Conservation (phyloP, 305 asterid species). For the Euphrasia arctica region DNA sequence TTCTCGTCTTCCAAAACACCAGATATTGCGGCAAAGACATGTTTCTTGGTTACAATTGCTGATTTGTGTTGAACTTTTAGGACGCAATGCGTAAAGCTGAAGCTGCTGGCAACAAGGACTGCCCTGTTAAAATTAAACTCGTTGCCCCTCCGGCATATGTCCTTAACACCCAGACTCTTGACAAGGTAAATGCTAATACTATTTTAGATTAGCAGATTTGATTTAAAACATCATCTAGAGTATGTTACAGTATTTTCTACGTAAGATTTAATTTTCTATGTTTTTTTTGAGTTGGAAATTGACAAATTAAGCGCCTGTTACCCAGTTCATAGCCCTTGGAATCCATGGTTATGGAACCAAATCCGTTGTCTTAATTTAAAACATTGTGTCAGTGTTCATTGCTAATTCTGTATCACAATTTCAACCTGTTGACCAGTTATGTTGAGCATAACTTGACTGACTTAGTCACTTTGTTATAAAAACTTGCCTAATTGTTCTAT, state of each 20-base stretch:
- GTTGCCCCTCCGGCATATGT: constrained; percentile 98
- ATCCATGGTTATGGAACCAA: too few relatives aligned
- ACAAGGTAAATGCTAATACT: constrained; percentile 68
- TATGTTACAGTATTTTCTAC: too few relatives aligned
- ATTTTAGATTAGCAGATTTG: constrained; percentile 6
- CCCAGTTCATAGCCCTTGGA: neutral
- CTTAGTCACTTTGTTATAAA: neutral
- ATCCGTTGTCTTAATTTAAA: too few relatives aligned
- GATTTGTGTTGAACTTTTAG: constrained; percentile 36
- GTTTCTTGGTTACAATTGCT: constrained; percentile 16
- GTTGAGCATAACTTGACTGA: neutral
- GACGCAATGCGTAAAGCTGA: constrained; percentile 99
- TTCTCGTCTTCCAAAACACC: constrained; percentile 1
- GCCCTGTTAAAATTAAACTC: constrained; percentile 95
- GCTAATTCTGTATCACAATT: neutral
- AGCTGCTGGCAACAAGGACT: constrained; percentile 92
- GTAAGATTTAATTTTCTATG: too few relatives aligned
- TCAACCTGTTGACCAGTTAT: neutral
- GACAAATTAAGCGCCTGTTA: too few relatives aligned
- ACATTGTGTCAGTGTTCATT: too few relatives aligned
- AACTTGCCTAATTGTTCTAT: neutral
- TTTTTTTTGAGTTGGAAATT: too few relatives aligned
- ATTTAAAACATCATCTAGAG: too few relatives aligned
- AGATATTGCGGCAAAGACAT: constrained; percentile 7
- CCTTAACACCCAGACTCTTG: constrained; percentile 93